Base-by-base conservation (phyloP, 2,329 filamentous ascomycete species). In the Sporothrix pseudoabietina region DNA sequence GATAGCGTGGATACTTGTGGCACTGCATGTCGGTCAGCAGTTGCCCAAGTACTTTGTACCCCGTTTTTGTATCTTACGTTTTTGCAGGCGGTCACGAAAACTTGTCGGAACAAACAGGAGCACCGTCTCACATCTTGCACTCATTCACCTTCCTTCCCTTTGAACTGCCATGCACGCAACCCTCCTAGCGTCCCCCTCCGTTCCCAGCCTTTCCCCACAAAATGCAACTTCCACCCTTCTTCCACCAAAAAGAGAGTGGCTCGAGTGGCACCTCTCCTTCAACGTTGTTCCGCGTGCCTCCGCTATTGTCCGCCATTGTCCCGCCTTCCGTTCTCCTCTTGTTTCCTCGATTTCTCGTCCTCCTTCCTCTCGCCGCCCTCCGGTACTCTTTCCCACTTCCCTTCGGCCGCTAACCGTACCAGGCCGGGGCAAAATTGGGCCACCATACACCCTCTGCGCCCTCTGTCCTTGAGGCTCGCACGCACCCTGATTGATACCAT, bases 141-240 rank as follows among this genome's bases (percentile, higher is more conserved):
- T 44, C 39, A 12, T 47, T 9, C 59, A 65, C 35, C 35, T 44
- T 65, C 59, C 39, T 65, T 65, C 30, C 55, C 16, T 59, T 19
- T 32, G 26, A 59, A 54, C 10, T 47, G 35, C 26, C 63, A 69
- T 57, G 49, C 71, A 72, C 49, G 52, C 41, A 54, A 66, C 26
- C 47, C 71, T 65, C 54, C 49, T 19, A 54, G 22, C 44, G 44
- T 49, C 44, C 44, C 41, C 7, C 44, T 49, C 44, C 44, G 44
- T 49, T 32, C 41, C 41, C 54, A 47, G 39, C 55, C 30, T 61
- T 73, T 73, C 72, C 72, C 72, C 72, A 73, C 72, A 73, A 70
- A 73, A 73, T 73, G 65, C 72, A 9, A 63, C 55, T 71, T 71
- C 30, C 69, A 26, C 26, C 26, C 26, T 26, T 26, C 26, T 26